Evolutionary conservation across 495 filamentous ascomycete species (phyloP).

Genomic region (Tuber magnatum): DNA sequence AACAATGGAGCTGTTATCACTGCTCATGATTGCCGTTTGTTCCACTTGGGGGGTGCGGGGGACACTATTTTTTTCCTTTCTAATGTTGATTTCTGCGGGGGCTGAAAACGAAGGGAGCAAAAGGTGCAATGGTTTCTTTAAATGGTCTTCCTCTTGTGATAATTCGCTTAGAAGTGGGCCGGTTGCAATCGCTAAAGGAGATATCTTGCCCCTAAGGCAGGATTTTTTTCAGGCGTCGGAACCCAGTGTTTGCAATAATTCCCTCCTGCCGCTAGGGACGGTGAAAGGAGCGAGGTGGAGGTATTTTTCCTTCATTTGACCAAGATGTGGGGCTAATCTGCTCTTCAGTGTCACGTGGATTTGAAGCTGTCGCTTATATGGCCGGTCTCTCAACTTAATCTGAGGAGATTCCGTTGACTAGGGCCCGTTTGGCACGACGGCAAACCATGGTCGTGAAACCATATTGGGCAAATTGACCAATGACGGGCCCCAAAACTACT

Average conservation of each 20-base stretch:
- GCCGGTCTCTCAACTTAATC: neutral
- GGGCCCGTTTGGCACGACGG: neutral
- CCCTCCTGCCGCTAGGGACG: neutral
- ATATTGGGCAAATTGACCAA: no score
- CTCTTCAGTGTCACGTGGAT: neutral
- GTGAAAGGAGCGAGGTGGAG: neutral
- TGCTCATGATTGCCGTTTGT: slow-evolving; percentile 20
- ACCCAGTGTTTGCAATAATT: neutral
- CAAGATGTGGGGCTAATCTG: neutral
- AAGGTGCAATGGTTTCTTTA: neutral
- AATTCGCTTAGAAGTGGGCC: neutral
- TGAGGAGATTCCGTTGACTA: neutral
- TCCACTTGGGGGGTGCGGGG: neutral
- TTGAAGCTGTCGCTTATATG: neutral
- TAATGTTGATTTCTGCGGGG: neutral
- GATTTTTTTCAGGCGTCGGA: neutral
- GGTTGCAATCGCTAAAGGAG: neutral
- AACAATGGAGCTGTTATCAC: slow-evolving; percentile 16
- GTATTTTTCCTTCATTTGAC: neutral
- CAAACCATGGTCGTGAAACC: no score
- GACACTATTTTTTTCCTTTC: neutral
- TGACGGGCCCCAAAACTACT: no score
- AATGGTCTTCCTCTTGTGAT: neutral
- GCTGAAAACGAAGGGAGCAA: neutral
- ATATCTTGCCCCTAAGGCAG: neutral